Conservation (phyloP, 2,329 filamentous ascomycete genomes). For the Exophiala oligosperma region DNA sequence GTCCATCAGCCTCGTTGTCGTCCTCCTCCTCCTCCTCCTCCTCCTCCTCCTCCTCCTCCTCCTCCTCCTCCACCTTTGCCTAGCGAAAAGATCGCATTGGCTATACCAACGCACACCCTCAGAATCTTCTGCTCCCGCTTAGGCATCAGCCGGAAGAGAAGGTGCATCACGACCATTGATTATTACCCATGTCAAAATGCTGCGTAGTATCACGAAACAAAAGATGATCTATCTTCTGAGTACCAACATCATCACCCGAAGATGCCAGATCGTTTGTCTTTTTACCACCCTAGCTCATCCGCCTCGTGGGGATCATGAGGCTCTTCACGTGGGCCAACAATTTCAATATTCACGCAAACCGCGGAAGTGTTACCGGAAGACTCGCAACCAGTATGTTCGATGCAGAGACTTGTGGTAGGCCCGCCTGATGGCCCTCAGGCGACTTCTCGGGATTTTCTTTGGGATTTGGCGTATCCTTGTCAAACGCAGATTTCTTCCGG, state of each 20-base stretch:
- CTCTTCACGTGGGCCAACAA: neutral
- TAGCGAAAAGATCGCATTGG: slow-evolving; percentile 19
- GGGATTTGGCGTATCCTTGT: too few relatives aligned
- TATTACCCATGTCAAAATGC: neutral
- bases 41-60: neutral
- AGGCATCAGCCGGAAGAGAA: slow-evolving; percentile 18
- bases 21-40: slow-evolving; percentile 3
- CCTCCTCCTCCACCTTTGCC: slow-evolving; percentile 11
- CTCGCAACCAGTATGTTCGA: neutral
- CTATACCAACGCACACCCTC: slow-evolving; percentile 15
- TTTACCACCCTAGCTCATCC: neutral
- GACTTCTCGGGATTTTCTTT: neutral
- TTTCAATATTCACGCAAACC: neutral
- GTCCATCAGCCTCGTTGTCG: neutral
- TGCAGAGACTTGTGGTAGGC: neutral
- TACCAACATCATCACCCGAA: neutral
- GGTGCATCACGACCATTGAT: slow-evolving; percentile 8
- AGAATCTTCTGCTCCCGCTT: slow-evolving; percentile 19
- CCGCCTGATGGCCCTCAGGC: neutral
- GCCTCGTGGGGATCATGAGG: neutral
- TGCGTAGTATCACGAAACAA: neutral
- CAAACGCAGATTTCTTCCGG: neutral
- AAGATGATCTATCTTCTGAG: neutral
- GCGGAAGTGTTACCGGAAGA: neutral
- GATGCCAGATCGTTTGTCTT: too few relatives aligned